Conservation (phyloP, 192 early-diverging fungal species). For the Blastocladiella britannica region DNA sequence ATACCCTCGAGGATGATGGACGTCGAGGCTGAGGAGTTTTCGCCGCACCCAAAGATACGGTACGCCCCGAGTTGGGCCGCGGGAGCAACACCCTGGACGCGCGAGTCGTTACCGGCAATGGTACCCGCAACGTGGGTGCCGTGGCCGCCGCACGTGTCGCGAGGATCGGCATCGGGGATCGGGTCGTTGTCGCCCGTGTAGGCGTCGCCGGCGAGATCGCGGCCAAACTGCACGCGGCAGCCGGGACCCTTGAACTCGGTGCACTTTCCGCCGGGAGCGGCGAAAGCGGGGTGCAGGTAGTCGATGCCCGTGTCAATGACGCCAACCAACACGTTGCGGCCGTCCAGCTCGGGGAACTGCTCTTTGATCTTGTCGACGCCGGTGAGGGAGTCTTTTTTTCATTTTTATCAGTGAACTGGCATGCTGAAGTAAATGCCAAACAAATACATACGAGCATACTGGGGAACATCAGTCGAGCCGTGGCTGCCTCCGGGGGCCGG, state of each 20-base stretch:
- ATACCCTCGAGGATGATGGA: slow-evolving; percentile 52
- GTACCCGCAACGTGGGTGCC: slow-evolving; percentile 47
- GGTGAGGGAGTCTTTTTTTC: too few relatives aligned
- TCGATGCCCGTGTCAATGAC: slow-evolving; percentile 44
- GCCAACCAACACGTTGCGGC: slow-evolving; percentile 43
- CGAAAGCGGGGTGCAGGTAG: neutral
- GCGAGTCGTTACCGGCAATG: slow-evolving; percentile 32
- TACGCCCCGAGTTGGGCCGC: slow-evolving; percentile 55
- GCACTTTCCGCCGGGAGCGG: neutral
- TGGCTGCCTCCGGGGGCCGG: too few relatives aligned
- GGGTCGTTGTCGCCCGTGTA: slow-evolving; percentile 18
- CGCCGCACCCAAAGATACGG: slow-evolving; percentile 62
- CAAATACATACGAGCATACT: too few relatives aligned
- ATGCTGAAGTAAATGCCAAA: too few relatives aligned
- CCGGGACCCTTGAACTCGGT: slow-evolving; percentile 9
- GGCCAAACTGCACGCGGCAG: slow-evolving; percentile 36
- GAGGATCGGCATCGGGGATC: slow-evolving; percentile 28
- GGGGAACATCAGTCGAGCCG: too few relatives aligned
- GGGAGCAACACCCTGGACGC: slow-evolving; percentile 58
- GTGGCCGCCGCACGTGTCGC: slow-evolving; percentile 38
- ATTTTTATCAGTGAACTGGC: too few relatives aligned
- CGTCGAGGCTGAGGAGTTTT: too few relatives aligned
- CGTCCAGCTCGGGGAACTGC: too few relatives aligned
- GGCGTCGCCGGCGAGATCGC: slow-evolving; percentile 36
- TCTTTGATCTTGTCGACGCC: too few relatives aligned